Percentiles rank a stretch among this genome's conserved stretches.
Evolutionary conservation across 495 filamentous ascomycete species (phyloP).

Genomic region (Neurospora sp.): DNA sequence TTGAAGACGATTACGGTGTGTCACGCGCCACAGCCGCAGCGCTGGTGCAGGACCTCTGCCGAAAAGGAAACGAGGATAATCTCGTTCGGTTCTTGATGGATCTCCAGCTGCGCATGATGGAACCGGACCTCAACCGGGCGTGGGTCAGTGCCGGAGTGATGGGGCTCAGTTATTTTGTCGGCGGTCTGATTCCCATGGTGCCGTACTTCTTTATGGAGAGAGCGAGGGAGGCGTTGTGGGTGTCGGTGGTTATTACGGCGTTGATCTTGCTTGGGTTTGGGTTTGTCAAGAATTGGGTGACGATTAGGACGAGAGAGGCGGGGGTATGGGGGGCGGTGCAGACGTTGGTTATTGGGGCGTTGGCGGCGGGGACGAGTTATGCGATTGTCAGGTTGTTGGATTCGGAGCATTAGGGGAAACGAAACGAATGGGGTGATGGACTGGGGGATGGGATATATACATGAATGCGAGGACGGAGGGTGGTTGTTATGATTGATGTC

Average conservation of each 20-base stretch:
- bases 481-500: neutral
- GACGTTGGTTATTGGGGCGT: constrained; percentile 30
- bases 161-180: constrained; percentile 44
- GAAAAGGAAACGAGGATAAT: constrained; percentile 21
- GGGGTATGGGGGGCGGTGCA: constrained; percentile 31
- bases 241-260: constrained; percentile 40
- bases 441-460: neutral
- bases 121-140: constrained; percentile 30
- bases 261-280: constrained; percentile 45
- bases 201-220: constrained; percentile 44
- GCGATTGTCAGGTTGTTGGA: constrained; percentile 28
- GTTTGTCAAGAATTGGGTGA: constrained; percentile 38
- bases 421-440: neutral
- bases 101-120: constrained; percentile 39
- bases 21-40: constrained; percentile 16
- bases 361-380: constrained; percentile 37
- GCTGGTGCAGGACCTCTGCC: constrained; percentile 30
- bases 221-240: constrained; percentile 35
- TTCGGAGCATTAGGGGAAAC: neutral
- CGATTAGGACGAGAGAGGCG: constrained; percentile 26
- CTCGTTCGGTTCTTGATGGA: constrained; percentile 48
- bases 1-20: constrained; percentile 31
- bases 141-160: constrained; percentile 42
- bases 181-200: constrained; percentile 47
- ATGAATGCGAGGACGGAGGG: neutral